Conservation (phyloP, 176 grass and related monocot genomes). For the Triticum urartu region DNA sequence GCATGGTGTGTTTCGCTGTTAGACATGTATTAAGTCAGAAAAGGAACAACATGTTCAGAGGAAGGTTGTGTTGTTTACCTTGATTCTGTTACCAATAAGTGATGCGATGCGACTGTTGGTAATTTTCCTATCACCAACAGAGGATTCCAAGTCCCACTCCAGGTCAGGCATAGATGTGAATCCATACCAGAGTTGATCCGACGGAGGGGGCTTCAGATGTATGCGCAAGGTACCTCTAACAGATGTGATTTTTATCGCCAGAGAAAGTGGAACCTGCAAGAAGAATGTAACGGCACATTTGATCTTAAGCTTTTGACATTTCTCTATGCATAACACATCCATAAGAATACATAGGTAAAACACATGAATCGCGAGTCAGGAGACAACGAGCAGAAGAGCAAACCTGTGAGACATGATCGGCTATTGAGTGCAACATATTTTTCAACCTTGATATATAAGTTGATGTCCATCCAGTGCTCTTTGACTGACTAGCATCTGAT, state of each 20-base stretch:
- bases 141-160: conserved; percentile 89
- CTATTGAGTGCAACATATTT: conserved; percentile 82
- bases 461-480: conserved; percentile 78
- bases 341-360: background rate
- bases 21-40: conserved; percentile 3
- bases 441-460: conserved; percentile 77
- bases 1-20: conserved; percentile 14
- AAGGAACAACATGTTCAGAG: background rate
- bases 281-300: conserved; percentile 4
- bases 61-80: conserved; percentile 49
- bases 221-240: conserved; percentile 68
- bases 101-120: conserved; percentile 67
- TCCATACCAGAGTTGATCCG: conserved; percentile 95
- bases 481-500: conserved; percentile 60
- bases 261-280: conserved; percentile 79
- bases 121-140: conserved; percentile 83
- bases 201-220: conserved; percentile 84
- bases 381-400: conserved; percentile 5
- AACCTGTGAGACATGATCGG: conserved; percentile 98
- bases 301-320: background rate
- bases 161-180: conserved; percentile 83
- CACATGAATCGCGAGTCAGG: background rate
- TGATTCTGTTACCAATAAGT: conserved; percentile 73
- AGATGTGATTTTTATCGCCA: conserved; percentile 67
- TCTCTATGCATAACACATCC: background rate